Base-by-base conservation (phyloP, 257 asterid species). In the Thymus quinquecostatus region DNA sequence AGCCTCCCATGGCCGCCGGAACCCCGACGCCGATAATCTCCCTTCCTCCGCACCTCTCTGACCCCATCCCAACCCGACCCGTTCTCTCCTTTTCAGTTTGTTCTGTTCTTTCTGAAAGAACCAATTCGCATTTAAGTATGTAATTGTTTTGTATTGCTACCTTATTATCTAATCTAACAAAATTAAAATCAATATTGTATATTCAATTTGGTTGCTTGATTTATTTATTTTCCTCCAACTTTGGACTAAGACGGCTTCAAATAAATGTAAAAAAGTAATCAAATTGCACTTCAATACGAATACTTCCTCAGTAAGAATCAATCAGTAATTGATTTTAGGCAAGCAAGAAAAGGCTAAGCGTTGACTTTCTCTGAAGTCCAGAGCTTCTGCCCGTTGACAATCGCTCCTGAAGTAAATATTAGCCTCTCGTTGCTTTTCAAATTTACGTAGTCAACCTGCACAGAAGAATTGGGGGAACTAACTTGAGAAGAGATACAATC, bases 391-490 rank as follows among this genome's bases (percentile, higher is more conserved):
- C 91, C 95, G 57, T 70, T 69, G 75, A 28, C 68, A 60, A 71
- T 70, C 62, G 30, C 73, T n/a, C 66, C 82, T 49, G 80, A 75
- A 47, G 85, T 74, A 78, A 84, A 94, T 33, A 71, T 43, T 4
- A 82, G 69, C 83, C 99, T 91, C 78, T 86, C 85, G 56, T 84
- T 89, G 77, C 87, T 94, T 89, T 84, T 91, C 88, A 94, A 75
- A 72, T 91, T 94, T 51, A 94, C 75, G 66, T 91, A 91, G 72
- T 94, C 97, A 75, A 94, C 97, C 97, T 89, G 91, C 67, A 21
- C 0, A 14, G 6, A 27, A 21, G 27, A 27, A 41, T 56, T 56
- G 7, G 29, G 29, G 10, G 58, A 53, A 6, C 32, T 44, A 2
- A 44, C 49, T 8, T 12, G 27, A 4, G 55, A 8, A 14, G 33